phyloP scores from a whole-genome alignment of 441 rosid species.

The Rhodomyrtus psidioides region DNA sequence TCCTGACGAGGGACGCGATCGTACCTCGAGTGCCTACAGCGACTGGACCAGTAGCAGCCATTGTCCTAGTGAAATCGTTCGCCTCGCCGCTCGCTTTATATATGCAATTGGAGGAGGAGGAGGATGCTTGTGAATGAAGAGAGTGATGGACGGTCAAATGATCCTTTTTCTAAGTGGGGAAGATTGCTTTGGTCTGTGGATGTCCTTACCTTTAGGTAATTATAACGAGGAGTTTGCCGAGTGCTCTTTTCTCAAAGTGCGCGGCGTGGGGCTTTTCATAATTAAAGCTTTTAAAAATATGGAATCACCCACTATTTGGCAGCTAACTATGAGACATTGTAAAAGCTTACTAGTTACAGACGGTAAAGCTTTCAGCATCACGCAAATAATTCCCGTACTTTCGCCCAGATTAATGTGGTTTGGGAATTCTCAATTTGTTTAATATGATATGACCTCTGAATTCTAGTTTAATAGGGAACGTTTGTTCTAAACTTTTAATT shows the following conservation, averaged over 20 bases:
- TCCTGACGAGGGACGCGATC: constrained; percentile 70
- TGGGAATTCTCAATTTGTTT: no score
- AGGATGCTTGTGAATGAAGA: constrained; percentile 30
- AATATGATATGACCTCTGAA: no score
- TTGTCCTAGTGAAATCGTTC: constrained; percentile 3
- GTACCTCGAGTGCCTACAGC: constrained; percentile 87
- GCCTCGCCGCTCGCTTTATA: constrained; percentile 8
- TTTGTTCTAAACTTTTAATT: no score
- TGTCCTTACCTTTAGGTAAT: constrained; percentile 22
- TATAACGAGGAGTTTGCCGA: not conserved
- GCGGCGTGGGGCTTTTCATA: not conserved
- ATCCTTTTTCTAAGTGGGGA: constrained; percentile 1
- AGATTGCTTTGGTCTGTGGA: not conserved
- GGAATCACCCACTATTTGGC: not conserved
- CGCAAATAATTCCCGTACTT: no score
- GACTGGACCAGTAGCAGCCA: constrained; percentile 45
- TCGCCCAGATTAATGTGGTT: no score
- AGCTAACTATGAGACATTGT: not conserved
- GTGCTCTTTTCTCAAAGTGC: not conserved
- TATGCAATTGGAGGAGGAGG: not conserved
- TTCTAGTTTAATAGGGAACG: no score
- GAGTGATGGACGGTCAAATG: constrained; percentile 11
- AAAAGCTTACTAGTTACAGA: not conserved
- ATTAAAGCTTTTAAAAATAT: not conserved
- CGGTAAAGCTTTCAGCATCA: no score